A percentile compares a stretch with the other conserved stretches of the same genome.
Conservation (phyloP, 1,284 basidiomycete species). For the Leccinum fuscescens region DNA sequence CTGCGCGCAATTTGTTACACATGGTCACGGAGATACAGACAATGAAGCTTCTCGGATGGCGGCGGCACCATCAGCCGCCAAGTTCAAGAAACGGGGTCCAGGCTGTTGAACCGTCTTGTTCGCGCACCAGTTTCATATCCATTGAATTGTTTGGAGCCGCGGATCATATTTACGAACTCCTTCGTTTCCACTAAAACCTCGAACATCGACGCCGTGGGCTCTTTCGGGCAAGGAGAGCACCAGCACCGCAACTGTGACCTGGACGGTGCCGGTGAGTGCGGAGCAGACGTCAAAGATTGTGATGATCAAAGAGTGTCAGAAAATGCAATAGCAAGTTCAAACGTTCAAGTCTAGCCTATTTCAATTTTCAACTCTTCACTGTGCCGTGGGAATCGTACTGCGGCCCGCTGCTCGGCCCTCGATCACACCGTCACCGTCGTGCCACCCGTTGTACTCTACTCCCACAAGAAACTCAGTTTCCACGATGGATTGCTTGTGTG, state of each 20-base stretch:
- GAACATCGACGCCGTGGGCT: not conserved
- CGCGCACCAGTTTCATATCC: not conserved
- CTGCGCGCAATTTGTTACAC: not conserved
- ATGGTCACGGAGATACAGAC: not conserved
- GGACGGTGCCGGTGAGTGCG: not conserved
- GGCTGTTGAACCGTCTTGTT: not conserved
- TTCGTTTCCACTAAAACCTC: not conserved
- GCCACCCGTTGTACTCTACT: not conserved
- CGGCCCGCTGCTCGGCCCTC: no score
- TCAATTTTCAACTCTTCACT: no score
- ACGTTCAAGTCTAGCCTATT: no score
- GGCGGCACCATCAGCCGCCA: not conserved
- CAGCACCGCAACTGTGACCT: no score
- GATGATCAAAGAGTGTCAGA: no score
- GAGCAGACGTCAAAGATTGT: no score
- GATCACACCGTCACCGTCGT: no score
- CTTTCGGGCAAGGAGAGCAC: not conserved
- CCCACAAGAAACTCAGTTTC: not conserved
- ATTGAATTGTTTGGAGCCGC: not conserved
- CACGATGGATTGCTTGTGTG: slow-evolving; percentile 35
- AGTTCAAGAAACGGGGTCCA: not conserved
- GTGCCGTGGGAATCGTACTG: no score
- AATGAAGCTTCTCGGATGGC: not conserved
- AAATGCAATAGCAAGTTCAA: no score
- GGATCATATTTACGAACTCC: not conserved